Percentiles rank a stretch among this genome's conserved stretches.
Conservation (phyloP, 2,329 filamentous ascomycete genomes). For the Cercospora janseana region DNA sequence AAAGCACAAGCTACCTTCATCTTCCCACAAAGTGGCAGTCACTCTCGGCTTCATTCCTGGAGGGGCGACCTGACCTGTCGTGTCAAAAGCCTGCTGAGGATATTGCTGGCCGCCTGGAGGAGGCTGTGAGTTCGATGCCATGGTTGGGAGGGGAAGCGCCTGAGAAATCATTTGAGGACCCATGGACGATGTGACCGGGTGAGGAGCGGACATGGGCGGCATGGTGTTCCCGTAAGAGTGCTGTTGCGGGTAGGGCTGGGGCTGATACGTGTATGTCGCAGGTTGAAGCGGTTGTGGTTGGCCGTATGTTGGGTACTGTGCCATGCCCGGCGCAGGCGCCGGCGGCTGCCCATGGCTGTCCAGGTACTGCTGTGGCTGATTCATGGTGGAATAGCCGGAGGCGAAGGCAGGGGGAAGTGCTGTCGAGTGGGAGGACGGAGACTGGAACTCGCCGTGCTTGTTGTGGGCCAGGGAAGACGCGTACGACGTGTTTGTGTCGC, state of each 20-base stretch:
- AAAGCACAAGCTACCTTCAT: slow-evolving; percentile 95
- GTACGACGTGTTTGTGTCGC: slow-evolving; percentile 56
- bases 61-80: slow-evolving; percentile 87
- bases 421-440: slow-evolving; percentile 68
- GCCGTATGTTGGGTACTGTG: slow-evolving; percentile 71
- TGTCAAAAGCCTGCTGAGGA: slow-evolving; percentile 61
- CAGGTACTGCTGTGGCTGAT: slow-evolving; percentile 77
- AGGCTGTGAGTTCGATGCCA: slow-evolving; percentile 29
- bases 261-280: slow-evolving; percentile 34
- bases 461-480: slow-evolving; percentile 51
- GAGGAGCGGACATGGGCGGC: slow-evolving; percentile 70
- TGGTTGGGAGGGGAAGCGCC: slow-evolving; percentile 58
- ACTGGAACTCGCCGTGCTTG: slow-evolving; percentile 56
- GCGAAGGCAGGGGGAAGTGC: slow-evolving; percentile 21
- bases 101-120: slow-evolving; percentile 25
- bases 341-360: slow-evolving; percentile 66
- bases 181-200: slow-evolving; percentile 70
- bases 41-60: slow-evolving; percentile 95
- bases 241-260: slow-evolving; percentile 66
- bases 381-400: slow-evolving; percentile 62
- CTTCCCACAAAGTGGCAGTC: slow-evolving; percentile 95
- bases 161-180: slow-evolving; percentile 64
- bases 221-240: slow-evolving; percentile 77
- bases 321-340: slow-evolving; percentile 69
- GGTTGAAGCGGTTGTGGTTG: slow-evolving; percentile 57